Base-by-base conservation (phyloP, 441 rosid species). In the Jatropha podagrica region DNA sequence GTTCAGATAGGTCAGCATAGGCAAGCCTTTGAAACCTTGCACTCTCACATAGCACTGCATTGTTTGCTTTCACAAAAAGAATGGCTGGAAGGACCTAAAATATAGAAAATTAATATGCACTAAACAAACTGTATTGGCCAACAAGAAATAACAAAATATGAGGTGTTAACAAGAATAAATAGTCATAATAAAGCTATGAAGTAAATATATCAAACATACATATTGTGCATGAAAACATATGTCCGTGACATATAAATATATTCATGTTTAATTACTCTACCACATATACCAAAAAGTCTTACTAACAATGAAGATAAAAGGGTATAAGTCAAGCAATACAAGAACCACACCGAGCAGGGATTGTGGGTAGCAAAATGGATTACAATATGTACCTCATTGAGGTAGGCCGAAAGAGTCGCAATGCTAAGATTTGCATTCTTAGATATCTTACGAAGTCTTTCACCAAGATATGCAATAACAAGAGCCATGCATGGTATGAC, bases 11-110 rank as follows among this genome's bases (percentile, higher is more conserved):
- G 80, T 89, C 95, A 74, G 82, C 85, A 76, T 68, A 69, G 65
- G 97, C 98, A 81, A 89, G 92, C 86, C 84, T 87, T 81, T 79
- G 82, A 80, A 93, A 92, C 84, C 96, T 88, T 41, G 87, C 83
- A 83, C 77, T 82, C 88, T 93, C 99, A 71, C 84, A 86, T 26
- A 77, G 69, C 86, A 91, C 99, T 32, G 92, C 91, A 81, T 89
- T 93, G 86, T 90, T 95, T 77, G 99, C 98, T 81, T 95, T 93
- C 76, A 95, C 96, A 75, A 91, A 91, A 65, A 95, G 74, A 82
- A 93, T 86, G 13, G 98, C 92, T 65, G 99, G 97, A 68, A 95
- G 87, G 64, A 93, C 93, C 99, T 95, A 73, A 73, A 70, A 74
- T 17, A 72, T 9, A 68, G 1, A 49, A 37, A 77, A 69, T 44